Evolutionary conservation across 2,329 filamentous ascomycete genomes (phyloP).

Genomic region (Phialophora chinensis): DNA sequence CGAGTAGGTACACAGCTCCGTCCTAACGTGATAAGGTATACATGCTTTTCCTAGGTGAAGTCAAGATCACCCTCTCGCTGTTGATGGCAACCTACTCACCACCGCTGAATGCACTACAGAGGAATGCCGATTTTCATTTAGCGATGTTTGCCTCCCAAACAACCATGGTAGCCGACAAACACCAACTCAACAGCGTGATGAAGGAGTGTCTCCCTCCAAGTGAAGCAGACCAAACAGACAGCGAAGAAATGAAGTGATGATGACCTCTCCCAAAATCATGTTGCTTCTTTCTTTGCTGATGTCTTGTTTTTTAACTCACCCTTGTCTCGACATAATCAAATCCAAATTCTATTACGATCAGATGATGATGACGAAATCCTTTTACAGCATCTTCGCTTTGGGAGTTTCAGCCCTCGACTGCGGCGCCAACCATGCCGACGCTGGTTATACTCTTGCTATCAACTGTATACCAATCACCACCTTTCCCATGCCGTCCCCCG

Average conservation of each 20-base stretch:
- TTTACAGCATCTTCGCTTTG: not conserved
- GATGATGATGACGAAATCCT: not conserved
- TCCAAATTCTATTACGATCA: not conserved
- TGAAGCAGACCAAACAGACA: not conserved
- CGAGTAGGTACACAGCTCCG: not conserved
- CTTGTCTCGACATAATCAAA: not conserved
- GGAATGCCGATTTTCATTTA: not conserved
- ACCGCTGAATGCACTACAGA: not conserved
- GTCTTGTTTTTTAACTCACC: not conserved
- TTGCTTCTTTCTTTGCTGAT: not conserved
- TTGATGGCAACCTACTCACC: not conserved
- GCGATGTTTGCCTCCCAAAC: not conserved
- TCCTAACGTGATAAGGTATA: not conserved
- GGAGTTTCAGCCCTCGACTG: not conserved
- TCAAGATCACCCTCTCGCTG: not conserved
- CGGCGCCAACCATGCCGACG: not conserved
- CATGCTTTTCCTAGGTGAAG: not conserved
- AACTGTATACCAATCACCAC: not conserved
- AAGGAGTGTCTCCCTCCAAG: not conserved
- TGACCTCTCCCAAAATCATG: not conserved
- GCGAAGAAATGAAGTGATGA: not conserved
- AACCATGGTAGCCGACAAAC: not conserved
- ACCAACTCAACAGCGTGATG: not conserved
- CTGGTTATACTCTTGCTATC: not conserved
- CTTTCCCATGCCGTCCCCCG: not conserved